Evolutionary conservation across 139 green algal species (phyloP), one percentile per base, ranked within the genome.

Genomic region (Volvox africanus): DNA sequence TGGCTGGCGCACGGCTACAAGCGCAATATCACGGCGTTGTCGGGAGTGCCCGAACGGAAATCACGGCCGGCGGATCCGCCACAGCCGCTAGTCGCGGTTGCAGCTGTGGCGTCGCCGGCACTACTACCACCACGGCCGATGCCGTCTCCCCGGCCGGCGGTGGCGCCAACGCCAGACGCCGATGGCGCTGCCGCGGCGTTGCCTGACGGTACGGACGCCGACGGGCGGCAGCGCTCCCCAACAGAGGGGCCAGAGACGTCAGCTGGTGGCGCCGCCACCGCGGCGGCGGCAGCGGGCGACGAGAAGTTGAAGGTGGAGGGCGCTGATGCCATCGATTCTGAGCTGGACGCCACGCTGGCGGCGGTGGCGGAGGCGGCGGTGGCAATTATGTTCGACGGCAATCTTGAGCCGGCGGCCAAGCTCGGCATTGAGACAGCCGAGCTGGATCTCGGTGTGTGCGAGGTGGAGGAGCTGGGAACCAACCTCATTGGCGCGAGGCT

Each of bases 1-100:
- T 90, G 86, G 86, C n/a, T 90, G 50, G 73, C 73, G n/a, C 86
- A 90, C 73, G 86, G 86, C n/a, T 83, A 90, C 73, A 90, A 90
- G 55, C 86, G 86, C 20, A 90, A 89, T 68, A 89, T 89, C 85
- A 89, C 28, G 0, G 85, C 85, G 28, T 71, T 89, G 17, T 50
- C 85, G 16, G 85, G 85, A 30, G 85, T 89, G 32, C 85, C 85
- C 19, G 85, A 89, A 28, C 83, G 83, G 61, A 89, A 89, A 35
- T 65, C 83, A 2, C 62, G 65, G 36, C 67, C 83, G 26, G 24
- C 37, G 67, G 68, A 81, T 36, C 83, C 67, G 65, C 67, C 83
- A 32, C 82, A 32, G 33, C 62, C 62, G 24, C 67, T 26, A 22
- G 19, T 44, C 32, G 19, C n/a, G 80, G 3, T 30, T n/a, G 32